Conservation (phyloP, 768 basidiomycete genomes). For the Vishniacozyma victoriae region DNA sequence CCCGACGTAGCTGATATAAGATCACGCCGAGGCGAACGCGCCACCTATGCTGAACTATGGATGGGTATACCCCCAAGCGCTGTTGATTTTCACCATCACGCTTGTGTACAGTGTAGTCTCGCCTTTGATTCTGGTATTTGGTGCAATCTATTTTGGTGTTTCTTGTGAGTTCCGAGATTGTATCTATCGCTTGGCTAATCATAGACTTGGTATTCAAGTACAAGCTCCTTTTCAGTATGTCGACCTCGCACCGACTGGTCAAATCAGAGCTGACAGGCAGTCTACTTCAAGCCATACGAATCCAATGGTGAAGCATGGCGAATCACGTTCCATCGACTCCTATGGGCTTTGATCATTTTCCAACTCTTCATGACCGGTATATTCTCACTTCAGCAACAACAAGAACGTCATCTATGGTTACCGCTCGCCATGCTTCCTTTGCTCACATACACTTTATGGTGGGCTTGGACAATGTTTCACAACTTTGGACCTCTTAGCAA, state of each 20-base stretch:
- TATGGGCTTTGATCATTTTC: constrained; percentile 89
- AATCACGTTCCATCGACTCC: constrained; percentile 82
- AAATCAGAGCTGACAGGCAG: constrained; percentile 49
- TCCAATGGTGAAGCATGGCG: constrained; percentile 97
- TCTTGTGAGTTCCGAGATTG: constrained; percentile 53
- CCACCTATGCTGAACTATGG: constrained; percentile 99
- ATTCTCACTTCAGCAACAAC: constrained; percentile 62
- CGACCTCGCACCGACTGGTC: not conserved
- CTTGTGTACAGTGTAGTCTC: constrained; percentile 93
- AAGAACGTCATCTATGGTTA: constrained; percentile 52
- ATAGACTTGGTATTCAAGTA: constrained; percentile 91
- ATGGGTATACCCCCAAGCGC: constrained; percentile 91
- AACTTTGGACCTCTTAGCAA: constrained; percentile 67
- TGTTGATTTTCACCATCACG: constrained; percentile 91
- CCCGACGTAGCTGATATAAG: constrained; percentile 49
- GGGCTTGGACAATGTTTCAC: constrained; percentile 71
- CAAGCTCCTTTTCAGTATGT: constrained; percentile 84
- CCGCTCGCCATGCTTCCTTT: constrained; percentile 68
- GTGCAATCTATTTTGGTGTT: constrained; percentile 91
- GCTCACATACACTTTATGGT: constrained; percentile 64
- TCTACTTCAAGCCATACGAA: constrained; percentile 98
- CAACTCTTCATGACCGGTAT: constrained; percentile 95
- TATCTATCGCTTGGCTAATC: not conserved
- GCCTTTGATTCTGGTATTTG: constrained; percentile 89
- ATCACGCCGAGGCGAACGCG: constrained; percentile 91